phyloP scores from a whole-genome alignment of 345 rosid genomes.

The Euphorbia lathyris region DNA sequence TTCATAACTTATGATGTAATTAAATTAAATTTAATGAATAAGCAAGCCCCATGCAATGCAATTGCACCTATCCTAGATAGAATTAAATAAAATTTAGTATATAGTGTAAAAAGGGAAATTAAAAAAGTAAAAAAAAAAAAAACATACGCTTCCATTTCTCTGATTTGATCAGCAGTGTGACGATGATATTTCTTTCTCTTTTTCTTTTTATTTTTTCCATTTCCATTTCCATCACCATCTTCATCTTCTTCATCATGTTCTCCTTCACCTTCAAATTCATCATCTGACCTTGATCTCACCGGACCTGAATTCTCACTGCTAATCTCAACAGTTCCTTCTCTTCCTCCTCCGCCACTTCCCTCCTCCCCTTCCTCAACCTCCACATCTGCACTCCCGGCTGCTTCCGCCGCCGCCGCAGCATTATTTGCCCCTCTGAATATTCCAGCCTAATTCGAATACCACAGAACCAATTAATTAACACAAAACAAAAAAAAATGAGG shows the following conservation, averaged over 20 bases:
- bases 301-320: slow-evolving; percentile 95
- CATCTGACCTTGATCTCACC: slow-evolving; percentile 81
- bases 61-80: no score
- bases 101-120: neutral
- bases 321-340: slow-evolving; percentile 73
- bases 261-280: slow-evolving; percentile 60
- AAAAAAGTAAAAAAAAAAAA: neutral
- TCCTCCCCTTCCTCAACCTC: slow-evolving; percentile 78
- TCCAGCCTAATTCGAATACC: slow-evolving; percentile 57
- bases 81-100: no score
- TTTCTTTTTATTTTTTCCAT: slow-evolving; percentile 62
- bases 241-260: slow-evolving; percentile 53
- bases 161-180: slow-evolving; percentile 90
- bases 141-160: slow-evolving; percentile 95
- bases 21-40: no score
- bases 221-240: slow-evolving; percentile 37
- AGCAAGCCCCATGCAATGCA: no score
- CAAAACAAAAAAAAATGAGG: neutral
- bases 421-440: slow-evolving; percentile 67
- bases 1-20: no score
- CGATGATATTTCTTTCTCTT: slow-evolving; percentile 97
- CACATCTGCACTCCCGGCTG: slow-evolving; percentile 18
- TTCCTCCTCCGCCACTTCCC: slow-evolving; percentile 49
- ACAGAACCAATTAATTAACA: neutral
- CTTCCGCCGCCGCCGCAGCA: slow-evolving; percentile 35